Base-by-base conservation (phyloP, 1,139 yeast species). In the Saccharomyces hybrid region DNA sequence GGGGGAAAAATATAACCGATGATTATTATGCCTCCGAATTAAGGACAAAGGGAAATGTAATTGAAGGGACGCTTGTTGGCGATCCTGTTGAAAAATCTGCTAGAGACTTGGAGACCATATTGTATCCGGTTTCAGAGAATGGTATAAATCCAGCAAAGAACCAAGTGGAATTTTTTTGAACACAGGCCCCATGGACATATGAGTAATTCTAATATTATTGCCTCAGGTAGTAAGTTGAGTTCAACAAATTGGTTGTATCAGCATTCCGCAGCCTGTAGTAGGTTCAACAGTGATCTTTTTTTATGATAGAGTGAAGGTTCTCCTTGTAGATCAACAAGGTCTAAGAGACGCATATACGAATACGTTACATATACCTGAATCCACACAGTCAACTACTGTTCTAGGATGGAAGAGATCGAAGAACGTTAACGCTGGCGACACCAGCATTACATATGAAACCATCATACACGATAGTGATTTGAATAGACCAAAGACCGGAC, bases 221-320 rank as follows among this genome's bases (percentile, higher is more conserved):
- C 80, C 8, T 64, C 74, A 58, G 63, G 75, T 56, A 68, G 69
- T 19, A 69, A 72, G 41, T 68, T 79, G 49, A 78, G 83, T 14
- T 90, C 88, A 60, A 86, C 84, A 32, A 83, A 88, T 53, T 93
- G 98, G 97, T 80, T 89, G 74, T 81, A 81, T 63, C 93, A 88
- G 66, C 90, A 89, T 61, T 96, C 97, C 0, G 72, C 78, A 21
- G 86, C 95, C 34, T 83, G 91, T 5, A 77, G 85, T 58, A 82
- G 82, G 54, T 88, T 80, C 69, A 91, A 90, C 69, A 73, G 80
- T 38, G 78, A 78, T 55, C 71, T 90, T 51, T 72, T 72, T 78
- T 34, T 83, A 83, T 56, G 83, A 81, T 54, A 75, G 97, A 59
- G 73, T 74, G 21, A 81, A 81, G 42, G 65, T 65, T 26, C 56